A percentile compares a stretch with the other conserved stretches of the same genome.
phyloP scores from a whole-genome alignment of 768 basidiomycete genomes.

The Tulasnella sp. region DNA sequence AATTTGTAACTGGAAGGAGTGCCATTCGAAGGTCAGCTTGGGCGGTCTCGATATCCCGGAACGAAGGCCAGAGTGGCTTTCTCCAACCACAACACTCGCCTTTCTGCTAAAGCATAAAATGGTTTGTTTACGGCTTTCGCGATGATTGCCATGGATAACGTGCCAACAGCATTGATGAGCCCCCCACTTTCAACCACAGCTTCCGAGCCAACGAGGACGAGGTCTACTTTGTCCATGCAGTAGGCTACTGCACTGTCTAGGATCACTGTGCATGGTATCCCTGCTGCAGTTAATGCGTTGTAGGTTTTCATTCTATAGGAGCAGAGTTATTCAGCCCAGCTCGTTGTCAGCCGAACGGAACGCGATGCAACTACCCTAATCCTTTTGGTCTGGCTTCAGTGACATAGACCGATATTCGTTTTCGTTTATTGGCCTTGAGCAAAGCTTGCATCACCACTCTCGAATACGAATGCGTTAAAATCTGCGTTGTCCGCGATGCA shows the following conservation, averaged over 20 bases:
- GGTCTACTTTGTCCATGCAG: conserved; percentile 92
- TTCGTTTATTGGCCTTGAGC: conserved; percentile 76
- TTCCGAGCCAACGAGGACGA: conserved; percentile 93
- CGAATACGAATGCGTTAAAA: conserved; percentile 94
- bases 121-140: conserved; percentile 92
- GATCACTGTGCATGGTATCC: conserved; percentile 89
- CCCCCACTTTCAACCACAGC: conserved; percentile 97
- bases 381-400: conserved; percentile 90
- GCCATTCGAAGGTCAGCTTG: neutral
- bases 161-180: conserved; percentile 84
- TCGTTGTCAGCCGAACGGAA: neutral
- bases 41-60: no score
- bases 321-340: conserved; percentile 19
- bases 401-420: conserved; percentile 95
- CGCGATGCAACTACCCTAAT: conserved; percentile 56
- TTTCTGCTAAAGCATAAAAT: conserved; percentile 92
- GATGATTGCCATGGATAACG: conserved; percentile 93
- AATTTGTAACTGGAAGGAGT: conserved; percentile 78
- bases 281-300: conserved; percentile 74
- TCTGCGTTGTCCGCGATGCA: conserved; percentile 41
- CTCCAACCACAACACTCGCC: conserved; percentile 37
- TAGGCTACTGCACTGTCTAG: conserved; percentile 96
- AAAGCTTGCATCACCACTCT: conserved; percentile 92
- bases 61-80: neutral
- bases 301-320: conserved; percentile 95